Percentiles rank a stretch among this genome's conserved stretches.
These are phyloP conservation scores for Sclerotinia borealis DNA, from an alignment of 2,329 filamentous ascomycete species.

Conservation along the genomic window DNA sequence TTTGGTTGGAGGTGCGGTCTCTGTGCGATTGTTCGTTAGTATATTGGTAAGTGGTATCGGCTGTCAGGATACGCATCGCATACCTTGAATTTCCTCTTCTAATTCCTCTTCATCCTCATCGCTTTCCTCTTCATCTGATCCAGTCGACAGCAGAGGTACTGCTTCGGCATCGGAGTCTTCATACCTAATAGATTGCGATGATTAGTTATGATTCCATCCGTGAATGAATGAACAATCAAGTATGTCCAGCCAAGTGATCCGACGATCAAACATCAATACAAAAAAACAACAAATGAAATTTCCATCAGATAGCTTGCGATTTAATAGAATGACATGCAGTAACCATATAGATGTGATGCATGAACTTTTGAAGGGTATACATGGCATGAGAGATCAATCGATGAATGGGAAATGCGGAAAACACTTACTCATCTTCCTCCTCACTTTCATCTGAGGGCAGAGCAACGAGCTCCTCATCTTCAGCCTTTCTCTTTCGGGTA, in stretches of 20 bases:
- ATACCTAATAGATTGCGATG: conserved; percentile 18
- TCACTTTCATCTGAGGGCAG: conserved; percentile 29
- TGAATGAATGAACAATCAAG: neutral
- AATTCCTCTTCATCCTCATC: conserved; percentile 33
- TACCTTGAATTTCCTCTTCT: conserved; percentile 17
- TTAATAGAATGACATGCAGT: neutral
- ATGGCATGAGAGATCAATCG: neutral
- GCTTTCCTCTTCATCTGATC: conserved; percentile 30
- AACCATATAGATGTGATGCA: neutral
- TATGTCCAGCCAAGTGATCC: neutral
- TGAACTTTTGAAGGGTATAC: neutral
- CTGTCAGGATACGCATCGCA: neutral
- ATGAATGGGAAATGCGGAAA: neutral
- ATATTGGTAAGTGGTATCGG: neutral
- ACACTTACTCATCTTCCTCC: conserved; percentile 30
- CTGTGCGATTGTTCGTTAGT: conserved; percentile 10
- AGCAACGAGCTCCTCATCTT: conserved; percentile 30
- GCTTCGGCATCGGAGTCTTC: conserved; percentile 32
- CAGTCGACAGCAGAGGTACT: neutral
- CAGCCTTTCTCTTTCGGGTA: conserved; percentile 26
- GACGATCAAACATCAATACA: neutral
- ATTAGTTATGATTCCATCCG: conserved; percentile 15
- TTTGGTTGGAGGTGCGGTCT: conserved; percentile 23
- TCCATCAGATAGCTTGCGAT: neutral
- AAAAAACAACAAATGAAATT: neutral